Base-by-base conservation (phyloP, 2,329 filamentous ascomycete genomes). In the Chaetothyriales sp. region DNA sequence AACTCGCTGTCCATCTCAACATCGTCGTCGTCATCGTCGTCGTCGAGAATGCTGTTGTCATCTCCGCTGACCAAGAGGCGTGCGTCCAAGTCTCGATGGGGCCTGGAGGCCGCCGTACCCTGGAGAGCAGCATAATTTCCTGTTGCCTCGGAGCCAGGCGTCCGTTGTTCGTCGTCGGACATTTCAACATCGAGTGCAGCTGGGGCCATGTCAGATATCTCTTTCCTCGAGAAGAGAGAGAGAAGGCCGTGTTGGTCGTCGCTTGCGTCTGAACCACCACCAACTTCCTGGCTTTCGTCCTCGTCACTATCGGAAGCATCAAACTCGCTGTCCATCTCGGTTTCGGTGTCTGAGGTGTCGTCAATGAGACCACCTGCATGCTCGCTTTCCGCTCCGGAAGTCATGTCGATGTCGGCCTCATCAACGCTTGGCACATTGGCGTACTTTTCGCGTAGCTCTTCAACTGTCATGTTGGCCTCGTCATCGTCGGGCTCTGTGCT, bases 251-350 rank as follows among this genome's bases (percentile, higher is more conserved):
- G 52, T 43, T 45, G 43, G 1, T 62, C 59, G 9, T 63, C 65
- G 44, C 73, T 73, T 8, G 73, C 72, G 2, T 70, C 63, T 19
- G 64, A 66, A 20, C 72, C 73, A 4, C 65, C 66, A 25, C 66
- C 64, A 20, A 63, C 67, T 19, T 69, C 70, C 43, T 79, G 70
- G 47, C 65, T 77, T 18, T 81, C 80, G 8, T 68, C 69, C 2
- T 66, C 62, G 5, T 66, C 68, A 25, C 69, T 70, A 15, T 68
- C 69, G 40, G 68, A 67, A 51, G 65, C 70, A 28, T 76, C 72
- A 45, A 72, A 72, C 54, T 73, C 72, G 52, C 69, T 67, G 45
- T 73, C 70, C 67, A 70, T 71, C 56, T 75, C 72, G 1, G 70
- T 61, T 40, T 61, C 59, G 20, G 59, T 55, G 48, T 61, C 59